Evolutionary conservation across 2,329 filamentous ascomycete genomes (phyloP), one percentile per base, ranked within the genome.

Genomic region (Apiospora aurea): DNA sequence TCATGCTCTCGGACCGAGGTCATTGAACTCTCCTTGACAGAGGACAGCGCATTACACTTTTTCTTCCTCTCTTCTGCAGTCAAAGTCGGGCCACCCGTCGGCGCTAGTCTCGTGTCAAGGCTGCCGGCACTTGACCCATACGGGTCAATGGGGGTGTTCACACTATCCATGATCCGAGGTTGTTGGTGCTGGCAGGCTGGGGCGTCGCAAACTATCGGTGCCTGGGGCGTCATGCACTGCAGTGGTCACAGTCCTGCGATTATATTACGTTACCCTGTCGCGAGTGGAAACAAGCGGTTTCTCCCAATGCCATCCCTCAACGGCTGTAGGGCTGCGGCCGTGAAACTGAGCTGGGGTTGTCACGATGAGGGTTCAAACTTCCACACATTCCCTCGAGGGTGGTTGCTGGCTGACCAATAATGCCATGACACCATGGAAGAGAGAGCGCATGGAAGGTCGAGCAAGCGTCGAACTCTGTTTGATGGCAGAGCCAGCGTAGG

Each of bases 401-500:
- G 57, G 57, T 64, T 6, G 21, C 34, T 64, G 57, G 18, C 34
- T 8, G 26, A 11, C 53, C 53, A 61, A 21, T 21, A 61, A n/a
- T 61, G 53, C 53, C 29, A 34, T 61, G 16, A 21, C 29, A 21
- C 16, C 5, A 2, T 0, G 57, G 57, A 29, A 10, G n/a, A 21
- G n/a, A 21, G 21, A 64, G 21, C 29, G 57, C 57, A 64, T 64
- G 29, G 57, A 64, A 64, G 21, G 11, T 41, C 38, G 18, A 14
- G 13, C 57, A 41, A 64, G 57, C 57, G 29, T 41, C n/a, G 57
- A 64, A 64, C 57, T 64, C 57, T 64, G 57, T 64, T 64, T 24
- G 34, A 64, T 38, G 38, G 57, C 57, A 34, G 8, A n/a, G 16
- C 29, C 41, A 10, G 34, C 16, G 57, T 41, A n/a, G 57, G 57